Conservation (phyloP, 495 filamentous ascomycete species). For the Penicillium paradoxum region DNA sequence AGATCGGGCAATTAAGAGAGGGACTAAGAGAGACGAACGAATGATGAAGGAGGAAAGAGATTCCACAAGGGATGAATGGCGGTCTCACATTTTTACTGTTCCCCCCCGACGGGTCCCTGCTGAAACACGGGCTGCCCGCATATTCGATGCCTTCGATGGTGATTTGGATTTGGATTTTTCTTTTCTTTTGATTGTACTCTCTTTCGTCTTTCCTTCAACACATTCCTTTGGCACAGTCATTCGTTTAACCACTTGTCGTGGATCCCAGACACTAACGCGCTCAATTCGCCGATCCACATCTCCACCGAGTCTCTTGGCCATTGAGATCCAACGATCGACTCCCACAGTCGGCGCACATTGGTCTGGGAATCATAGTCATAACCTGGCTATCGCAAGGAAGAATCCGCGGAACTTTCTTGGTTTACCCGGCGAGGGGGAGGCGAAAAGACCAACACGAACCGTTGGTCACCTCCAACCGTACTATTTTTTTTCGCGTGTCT, state of each 20-base stretch:
- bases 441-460: neutral
- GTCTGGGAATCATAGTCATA: slow-evolving; percentile 2
- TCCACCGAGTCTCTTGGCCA: slow-evolving; percentile 3
- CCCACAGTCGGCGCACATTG: slow-evolving; percentile 2
- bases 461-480: neutral
- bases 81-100: slow-evolving; percentile 26
- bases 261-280: neutral
- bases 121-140: slow-evolving; percentile 16
- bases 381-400: neutral
- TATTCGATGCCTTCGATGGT: neutral
- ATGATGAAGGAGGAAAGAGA: neutral
- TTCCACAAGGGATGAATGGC: slow-evolving; percentile 9
- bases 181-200: neutral
- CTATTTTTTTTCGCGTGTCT: slow-evolving; percentile 2
- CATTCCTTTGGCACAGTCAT: neutral
- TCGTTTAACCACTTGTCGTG: neutral
- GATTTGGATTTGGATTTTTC: neutral
- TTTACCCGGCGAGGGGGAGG: slow-evolving; percentile 1
- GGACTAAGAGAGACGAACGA: neutral
- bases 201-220: neutral
- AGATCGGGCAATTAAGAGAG: slow-evolving; percentile 1
- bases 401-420: neutral
- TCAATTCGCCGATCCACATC: slow-evolving; percentile 3
- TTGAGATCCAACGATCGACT: slow-evolving; percentile 12
- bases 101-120: slow-evolving; percentile 6